A percentile compares a stretch with the other conserved stretches of the same genome.
These are phyloP conservation scores for Flaveria brownii DNA, from an alignment of 129 eudicot genomes.

Conservation along the genomic window DNA sequence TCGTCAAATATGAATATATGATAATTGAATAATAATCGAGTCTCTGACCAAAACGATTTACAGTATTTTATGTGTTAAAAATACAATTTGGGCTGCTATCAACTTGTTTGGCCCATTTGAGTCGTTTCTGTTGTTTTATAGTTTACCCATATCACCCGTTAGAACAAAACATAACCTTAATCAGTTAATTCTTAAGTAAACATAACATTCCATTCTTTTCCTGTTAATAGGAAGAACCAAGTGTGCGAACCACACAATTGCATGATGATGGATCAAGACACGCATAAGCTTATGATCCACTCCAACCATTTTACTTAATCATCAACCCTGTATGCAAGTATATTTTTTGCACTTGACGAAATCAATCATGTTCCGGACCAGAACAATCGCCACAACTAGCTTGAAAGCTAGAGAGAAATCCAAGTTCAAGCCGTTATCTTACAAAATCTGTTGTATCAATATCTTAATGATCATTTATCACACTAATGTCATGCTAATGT, in stretches of 20 bases:
- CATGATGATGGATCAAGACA: slow-evolving; percentile 80
- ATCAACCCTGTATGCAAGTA: slow-evolving; percentile 19
- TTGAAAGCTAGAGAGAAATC: slow-evolving; percentile 27
- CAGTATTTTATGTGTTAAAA: background rate
- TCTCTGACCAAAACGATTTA: background rate
- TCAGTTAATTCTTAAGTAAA: background rate
- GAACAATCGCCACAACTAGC: slow-evolving; percentile 16
- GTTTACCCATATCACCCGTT: background rate
- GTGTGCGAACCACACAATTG: slow-evolving; percentile 78
- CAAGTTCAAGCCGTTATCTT: background rate
- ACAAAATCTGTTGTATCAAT: slow-evolving; percentile 25
- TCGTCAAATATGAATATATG: background rate
- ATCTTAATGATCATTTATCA: slow-evolving; percentile 19
- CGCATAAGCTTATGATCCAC: slow-evolving; percentile 37
- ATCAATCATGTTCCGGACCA: slow-evolving; percentile 11
- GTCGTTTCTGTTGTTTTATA: background rate
- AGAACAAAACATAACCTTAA: background rate
- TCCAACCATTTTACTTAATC: slow-evolving; percentile 1
- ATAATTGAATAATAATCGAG: background rate
- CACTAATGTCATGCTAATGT: slow-evolving; percentile 17
- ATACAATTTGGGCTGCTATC: background rate
- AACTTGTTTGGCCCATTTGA: background rate
- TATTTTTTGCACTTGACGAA: slow-evolving; percentile 27
- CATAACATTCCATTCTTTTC: background rate
- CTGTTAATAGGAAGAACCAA: slow-evolving; percentile 69